Evolutionary conservation across 257 asterid genomes (phyloP), one percentile per base, ranked within the genome.

Genomic region (Solanum stenotomum): DNA sequence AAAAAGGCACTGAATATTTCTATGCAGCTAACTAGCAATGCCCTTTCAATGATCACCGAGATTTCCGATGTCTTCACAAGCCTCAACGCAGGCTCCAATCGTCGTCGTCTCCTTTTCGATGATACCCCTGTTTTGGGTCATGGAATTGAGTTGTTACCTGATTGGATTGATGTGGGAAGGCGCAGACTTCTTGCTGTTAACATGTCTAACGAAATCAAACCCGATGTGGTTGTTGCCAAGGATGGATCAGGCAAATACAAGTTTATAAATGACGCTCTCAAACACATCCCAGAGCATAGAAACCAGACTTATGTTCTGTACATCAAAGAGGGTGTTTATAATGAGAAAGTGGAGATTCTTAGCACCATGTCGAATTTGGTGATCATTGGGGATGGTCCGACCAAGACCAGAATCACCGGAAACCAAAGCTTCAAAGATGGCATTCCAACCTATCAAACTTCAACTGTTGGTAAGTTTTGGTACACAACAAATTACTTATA

Each of bases 41-140:
- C 93, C 34, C 95, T 97, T 29, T 98, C 99, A 13, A 97, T 97
- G 98, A 93, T 97, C 35, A 93, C 96, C 2, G 98, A 94, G 86
- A 88, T 95, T n/a, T 88, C 98, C 1, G 89, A 91, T 0, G 93
- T 83, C 56, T 88, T 93, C 11, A 90, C 94, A 65, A 76, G 93
- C 11, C 37, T 92, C 89, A 95, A 94, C 0, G 84, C 88, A 9
- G 90, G 88, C 23, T 61, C 88, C 44, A 46, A 85, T 11, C 95
- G 97, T 1, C 97, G 97, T 18, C 96, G 93, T 16, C 94, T 94
- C 34, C 88, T 92, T 22, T 89, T 89, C 0, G 90, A 90, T 5
- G 89, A 86, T 3, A 18, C 85, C 63, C 87, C 92, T 3, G 88
- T 87, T 18, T 2, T 89, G 74, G 92, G 93, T 52, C 90, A 87